Conservation (phyloP, 768 basidiomycete species). For the Lactarius psammicola region DNA sequence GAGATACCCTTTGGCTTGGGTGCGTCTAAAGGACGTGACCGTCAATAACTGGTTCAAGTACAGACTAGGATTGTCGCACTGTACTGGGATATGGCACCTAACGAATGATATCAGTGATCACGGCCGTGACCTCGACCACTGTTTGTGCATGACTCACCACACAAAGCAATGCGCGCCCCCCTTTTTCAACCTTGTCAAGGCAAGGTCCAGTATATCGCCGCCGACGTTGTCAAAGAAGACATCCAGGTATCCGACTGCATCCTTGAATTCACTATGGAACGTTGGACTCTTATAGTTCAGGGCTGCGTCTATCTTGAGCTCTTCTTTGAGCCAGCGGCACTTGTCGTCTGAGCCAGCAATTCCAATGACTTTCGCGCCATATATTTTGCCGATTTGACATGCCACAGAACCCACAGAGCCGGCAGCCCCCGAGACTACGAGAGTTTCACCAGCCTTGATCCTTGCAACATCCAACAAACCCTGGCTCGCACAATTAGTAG, state of each 20-base stretch:
- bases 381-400: conserved; percentile 79
- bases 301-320: conserved; percentile 78
- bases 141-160: conserved; percentile 51
- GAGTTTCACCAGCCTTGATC: conserved; percentile 78
- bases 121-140: neutral
- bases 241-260: conserved; percentile 67
- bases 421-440: conserved; percentile 88
- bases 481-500: too few relatives aligned
- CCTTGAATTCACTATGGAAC: conserved; percentile 72
- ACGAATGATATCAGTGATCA: conserved; percentile 9
- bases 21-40: conserved; percentile 43
- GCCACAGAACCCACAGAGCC: conserved; percentile 84
- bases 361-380: conserved; percentile 80
- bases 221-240: conserved; percentile 84
- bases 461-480: conserved; percentile 41
- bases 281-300: conserved; percentile 83
- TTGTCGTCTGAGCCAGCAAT: conserved; percentile 87
- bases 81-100: conserved; percentile 84
- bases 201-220: conserved; percentile 80
- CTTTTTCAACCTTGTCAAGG: conserved; percentile 70
- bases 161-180: conserved; percentile 76
- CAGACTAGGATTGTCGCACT: conserved; percentile 44
- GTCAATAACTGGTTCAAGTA: neutral
- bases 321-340: conserved; percentile 76
- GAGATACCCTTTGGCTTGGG: conserved; percentile 62